Evolutionary conservation across 371 early-diverging fungal species (phyloP), one percentile per base, ranked within the genome.

Genomic region (Apophysomyces elegans): DNA sequence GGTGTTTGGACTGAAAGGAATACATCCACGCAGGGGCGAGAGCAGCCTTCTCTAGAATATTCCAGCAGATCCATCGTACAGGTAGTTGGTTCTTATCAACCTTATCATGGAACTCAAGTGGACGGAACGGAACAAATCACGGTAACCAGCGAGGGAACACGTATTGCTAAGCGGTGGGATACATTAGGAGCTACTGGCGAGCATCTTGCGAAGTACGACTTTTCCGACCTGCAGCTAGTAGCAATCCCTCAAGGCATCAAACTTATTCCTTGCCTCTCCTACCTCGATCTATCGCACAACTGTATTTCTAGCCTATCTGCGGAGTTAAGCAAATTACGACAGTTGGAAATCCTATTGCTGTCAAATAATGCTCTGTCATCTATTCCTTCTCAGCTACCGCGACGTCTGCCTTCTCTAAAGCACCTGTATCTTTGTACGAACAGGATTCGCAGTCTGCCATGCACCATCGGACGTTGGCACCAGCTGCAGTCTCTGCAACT

Each of bases 251-350:
- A 43, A 12, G 73, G 81, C 43, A 63, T 87, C 8, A 45, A 73
- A 4, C 65, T 83, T 38, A 66, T 84, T 7, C 75, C 72, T 0
- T 71, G 70, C 9, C 78, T 90, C 14, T 71, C 63, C 43, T 73
- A 74, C 37, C 70, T 89, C 16, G 86, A 89, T 58, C 68, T 83
- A 32, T 81, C 89, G 3, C 74, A 79, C 36, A 90, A 90, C 60
- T 9, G 7, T 5, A 18, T 50, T 7, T 21, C 54, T 9, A n/a
- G 54, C 9, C 79, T 76, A 45, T 73, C 88, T 26, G 66, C 75
- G 18, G 70, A 68, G 38, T 70, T 88, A 50, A 78, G 76, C 62
- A 59, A 63, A 7, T 67, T 88, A 43, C 68, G 74, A 7, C 69
- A 81, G 1, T 65, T 90, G 0, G 80, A 87, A 65, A 77, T 80